Base-by-base conservation (phyloP, 2,329 filamentous ascomycete genomes). In the Talaromyces piceae region DNA sequence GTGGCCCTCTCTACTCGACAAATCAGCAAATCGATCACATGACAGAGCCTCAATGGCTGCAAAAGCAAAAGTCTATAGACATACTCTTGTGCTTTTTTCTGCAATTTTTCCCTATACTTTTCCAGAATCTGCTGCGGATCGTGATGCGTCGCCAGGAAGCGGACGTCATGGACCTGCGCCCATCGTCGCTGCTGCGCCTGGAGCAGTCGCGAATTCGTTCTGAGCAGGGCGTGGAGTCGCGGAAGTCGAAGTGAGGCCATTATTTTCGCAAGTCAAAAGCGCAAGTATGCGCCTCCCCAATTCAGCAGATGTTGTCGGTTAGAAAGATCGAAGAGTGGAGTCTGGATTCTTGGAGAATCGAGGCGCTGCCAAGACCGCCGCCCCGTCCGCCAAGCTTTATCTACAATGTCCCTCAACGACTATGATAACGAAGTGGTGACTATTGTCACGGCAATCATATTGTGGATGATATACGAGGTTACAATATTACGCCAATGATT, bases 161-260 rank as follows among this genome's bases (percentile, higher is more conserved):
- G 88, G 45, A 95, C 84, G 69, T 96, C 88, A 69, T 94, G 88
- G 26, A 96, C 90, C 62, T 88, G 88, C 2, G 91, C 91, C 86
- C 88, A 94, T 66, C 91, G 83, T 51, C 85, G 82, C 69, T 96
- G 91, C 49, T 66, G 63, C 25, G 63, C 62, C 45, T 63, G 56
- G 6, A 69, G 61, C 13, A 61, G 26, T 6, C 31, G 61, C 4
- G 57, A 57, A 5, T 58, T 59, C 13, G 56, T 58, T 28, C 64
- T 63, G 9, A 70, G 50, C 27, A 80, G 60, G 53, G 76, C 71
- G 33, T 79, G 78, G 33, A 83, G 68, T 22, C 71, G 66, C 45
- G 73, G 71, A 27, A 73, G 64, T 58, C 75, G 70, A 41, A 77
- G 61, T 31, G 73, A 76, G 31, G 77, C 70, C 79, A 82, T 82